A percentile compares a stretch with the other conserved stretches of the same genome.
phyloP scores from a whole-genome alignment of 163 green algal species.

The Chlamydomonas reinhardtii region DNA sequence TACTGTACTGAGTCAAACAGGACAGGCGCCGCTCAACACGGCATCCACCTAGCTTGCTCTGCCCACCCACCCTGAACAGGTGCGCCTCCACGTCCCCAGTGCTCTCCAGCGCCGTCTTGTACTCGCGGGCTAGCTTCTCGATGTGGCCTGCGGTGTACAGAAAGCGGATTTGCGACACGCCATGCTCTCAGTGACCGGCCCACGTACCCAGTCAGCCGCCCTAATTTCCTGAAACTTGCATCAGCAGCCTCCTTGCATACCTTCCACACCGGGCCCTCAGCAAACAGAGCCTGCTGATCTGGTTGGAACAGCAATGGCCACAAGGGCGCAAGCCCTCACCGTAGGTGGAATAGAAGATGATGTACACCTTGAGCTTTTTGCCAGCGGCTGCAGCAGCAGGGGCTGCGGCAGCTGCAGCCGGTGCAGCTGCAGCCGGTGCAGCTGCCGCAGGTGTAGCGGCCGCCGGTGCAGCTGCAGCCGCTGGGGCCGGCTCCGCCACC shows the following conservation, averaged over 20 bases:
- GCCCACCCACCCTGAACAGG: conserved; percentile 4
- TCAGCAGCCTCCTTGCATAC: too few relatives aligned
- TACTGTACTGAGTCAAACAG: background rate
- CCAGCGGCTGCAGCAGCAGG: background rate
- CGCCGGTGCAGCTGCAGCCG: conserved; percentile 5
- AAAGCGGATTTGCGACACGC: too few relatives aligned
- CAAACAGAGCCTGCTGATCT: too few relatives aligned
- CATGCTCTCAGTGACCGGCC: too few relatives aligned
- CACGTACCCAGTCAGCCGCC: background rate
- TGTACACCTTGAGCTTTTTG: conserved; percentile 32
- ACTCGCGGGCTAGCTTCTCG: background rate
- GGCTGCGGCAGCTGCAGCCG: background rate
- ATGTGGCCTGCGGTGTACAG: conserved; percentile 22
- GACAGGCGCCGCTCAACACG: background rate
- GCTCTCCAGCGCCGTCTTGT: background rate
- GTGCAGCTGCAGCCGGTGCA: background rate
- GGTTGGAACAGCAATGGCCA: too few relatives aligned
- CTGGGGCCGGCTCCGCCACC: background rate
- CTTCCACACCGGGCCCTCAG: too few relatives aligned
- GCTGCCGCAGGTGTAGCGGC: background rate
- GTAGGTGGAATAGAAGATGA: conserved; percentile 18
- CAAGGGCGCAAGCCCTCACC: too few relatives aligned
- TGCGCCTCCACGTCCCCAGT: conserved; percentile 1
- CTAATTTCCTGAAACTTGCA: background rate
- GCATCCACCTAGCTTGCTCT: too few relatives aligned